A percentile compares a stretch with the other conserved stretches of the same genome.
These are phyloP conservation scores for Tylopilus intermedius DNA, from an alignment of 768 basidiomycete species.

Conservation along the genomic window DNA sequence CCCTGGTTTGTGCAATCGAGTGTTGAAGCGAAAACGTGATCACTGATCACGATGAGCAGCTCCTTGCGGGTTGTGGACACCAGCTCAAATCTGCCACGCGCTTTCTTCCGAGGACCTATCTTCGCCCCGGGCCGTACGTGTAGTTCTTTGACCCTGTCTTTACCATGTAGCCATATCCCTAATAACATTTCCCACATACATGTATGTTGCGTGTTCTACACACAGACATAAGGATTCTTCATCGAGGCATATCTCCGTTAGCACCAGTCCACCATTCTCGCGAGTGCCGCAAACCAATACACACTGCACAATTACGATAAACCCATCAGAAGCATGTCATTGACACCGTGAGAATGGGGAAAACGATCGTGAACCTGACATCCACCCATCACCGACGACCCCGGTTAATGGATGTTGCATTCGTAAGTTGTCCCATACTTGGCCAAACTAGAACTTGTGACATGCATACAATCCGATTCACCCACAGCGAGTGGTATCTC, in stretches of 20 bases:
- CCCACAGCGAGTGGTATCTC: slow-evolving; percentile 24
- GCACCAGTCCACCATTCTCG: neutral
- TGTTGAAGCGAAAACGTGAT: neutral
- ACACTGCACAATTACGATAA: neutral
- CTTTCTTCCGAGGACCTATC: neutral
- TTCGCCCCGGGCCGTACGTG: neutral
- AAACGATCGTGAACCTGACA: neutral
- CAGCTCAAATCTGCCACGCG: no score
- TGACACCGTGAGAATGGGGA: neutral
- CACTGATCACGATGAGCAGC: neutral
- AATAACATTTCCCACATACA: neutral
- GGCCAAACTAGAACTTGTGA: no score
- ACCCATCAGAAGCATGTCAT: neutral
- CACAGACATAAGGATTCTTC: neutral
- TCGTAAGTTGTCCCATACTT: slow-evolving; percentile 19
- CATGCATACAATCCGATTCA: neutral
- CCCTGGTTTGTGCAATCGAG: no score
- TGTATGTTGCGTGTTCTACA: neutral
- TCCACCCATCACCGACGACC: slow-evolving; percentile 7
- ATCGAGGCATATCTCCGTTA: neutral
- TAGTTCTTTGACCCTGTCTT: neutral
- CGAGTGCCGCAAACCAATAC: neutral
- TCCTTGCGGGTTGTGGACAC: neutral
- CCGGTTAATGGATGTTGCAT: slow-evolving; percentile 54
- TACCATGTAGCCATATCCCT: no score